Conservation (phyloP, 2,329 filamentous ascomycete genomes). For the Ramularia collo-cygni region DNA sequence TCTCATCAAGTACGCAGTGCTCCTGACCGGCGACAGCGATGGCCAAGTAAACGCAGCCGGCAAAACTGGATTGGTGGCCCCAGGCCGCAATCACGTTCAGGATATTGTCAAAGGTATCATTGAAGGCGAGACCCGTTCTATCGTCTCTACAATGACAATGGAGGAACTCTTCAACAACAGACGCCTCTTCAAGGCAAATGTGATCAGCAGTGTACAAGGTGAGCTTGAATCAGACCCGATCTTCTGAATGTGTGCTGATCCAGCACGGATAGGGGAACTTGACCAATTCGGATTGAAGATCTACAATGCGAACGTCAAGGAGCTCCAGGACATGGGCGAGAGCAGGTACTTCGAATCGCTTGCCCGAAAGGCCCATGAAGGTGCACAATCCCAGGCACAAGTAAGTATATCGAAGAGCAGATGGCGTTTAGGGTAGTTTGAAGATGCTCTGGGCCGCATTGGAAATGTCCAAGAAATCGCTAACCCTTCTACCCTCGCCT, state of each 20-base stretch:
- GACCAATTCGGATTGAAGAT: slow-evolving; percentile 66
- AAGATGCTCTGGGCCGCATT: too few species aligned
- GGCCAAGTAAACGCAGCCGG: slow-evolving; percentile 31
- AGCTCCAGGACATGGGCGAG: slow-evolving; percentile 73
- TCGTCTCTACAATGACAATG: slow-evolving; percentile 87
- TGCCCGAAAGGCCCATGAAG: slow-evolving; percentile 76
- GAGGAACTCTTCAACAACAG: slow-evolving; percentile 73
- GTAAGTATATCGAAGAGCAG: too few species aligned
- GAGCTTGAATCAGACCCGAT: too few species aligned
- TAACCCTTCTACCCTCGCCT: neutral
- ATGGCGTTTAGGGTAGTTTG: too few species aligned
- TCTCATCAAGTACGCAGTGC: slow-evolving; percentile 70
- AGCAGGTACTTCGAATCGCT: slow-evolving; percentile 80
- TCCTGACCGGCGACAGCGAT: slow-evolving; percentile 60
- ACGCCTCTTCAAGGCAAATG: slow-evolving; percentile 39
- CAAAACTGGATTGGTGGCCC: slow-evolving; percentile 33
- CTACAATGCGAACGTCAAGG: slow-evolving; percentile 74
- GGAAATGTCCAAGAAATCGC: too few species aligned
- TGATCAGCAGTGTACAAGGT: slow-evolving; percentile 60
- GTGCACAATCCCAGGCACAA: slow-evolving; percentile 72
- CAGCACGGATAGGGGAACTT: slow-evolving; percentile 53
- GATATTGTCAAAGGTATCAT: slow-evolving; percentile 88
- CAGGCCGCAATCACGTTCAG: slow-evolving; percentile 60
- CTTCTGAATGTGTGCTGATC: too few species aligned
- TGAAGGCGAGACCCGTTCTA: slow-evolving; percentile 76